A percentile compares a stretch with the other conserved stretches of the same genome.
phyloP scores from a whole-genome alignment of 352 stramenopile genomes.

The Achlya hypogyna region DNA sequence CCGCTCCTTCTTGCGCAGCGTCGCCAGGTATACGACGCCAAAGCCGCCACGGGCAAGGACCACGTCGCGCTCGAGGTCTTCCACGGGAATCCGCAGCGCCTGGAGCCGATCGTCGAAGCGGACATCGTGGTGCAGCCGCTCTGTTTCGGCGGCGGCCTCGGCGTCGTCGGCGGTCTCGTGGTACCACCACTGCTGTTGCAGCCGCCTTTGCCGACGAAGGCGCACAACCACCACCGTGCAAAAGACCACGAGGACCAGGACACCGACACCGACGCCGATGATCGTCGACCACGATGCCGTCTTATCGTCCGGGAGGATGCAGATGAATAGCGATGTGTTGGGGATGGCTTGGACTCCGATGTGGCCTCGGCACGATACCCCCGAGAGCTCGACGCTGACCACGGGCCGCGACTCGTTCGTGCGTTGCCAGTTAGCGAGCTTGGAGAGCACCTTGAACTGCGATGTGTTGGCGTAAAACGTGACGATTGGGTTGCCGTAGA shows the following conservation, averaged over 20 bases:
- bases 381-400: not conserved
- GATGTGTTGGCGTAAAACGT: slow-evolving; percentile 10
- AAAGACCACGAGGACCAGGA: not conserved
- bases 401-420: not conserved
- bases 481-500: slow-evolving; percentile 1
- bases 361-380: not conserved
- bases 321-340: slow-evolving; percentile 1
- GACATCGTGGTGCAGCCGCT: slow-evolving; percentile 8
- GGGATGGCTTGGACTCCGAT: not conserved
- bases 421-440: not conserved
- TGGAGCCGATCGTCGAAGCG: slow-evolving; percentile 14
- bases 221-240: not conserved
- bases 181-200: not conserved
- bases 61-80: not conserved
- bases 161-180: not conserved
- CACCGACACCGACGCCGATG: not conserved
- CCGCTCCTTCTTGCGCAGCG: not conserved
- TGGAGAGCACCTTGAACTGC: slow-evolving; percentile 1
- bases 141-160: not conserved
- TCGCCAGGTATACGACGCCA: slow-evolving; percentile 17
- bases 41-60: slow-evolving; percentile 15
- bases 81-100: slow-evolving; percentile 5
- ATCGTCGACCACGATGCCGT: not conserved
- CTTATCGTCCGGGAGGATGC: slow-evolving; percentile 1
- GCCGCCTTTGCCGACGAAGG: not conserved